Conservation (phyloP, 2,329 filamentous ascomycete species). For the Microdochium trichocladiopsis region DNA sequence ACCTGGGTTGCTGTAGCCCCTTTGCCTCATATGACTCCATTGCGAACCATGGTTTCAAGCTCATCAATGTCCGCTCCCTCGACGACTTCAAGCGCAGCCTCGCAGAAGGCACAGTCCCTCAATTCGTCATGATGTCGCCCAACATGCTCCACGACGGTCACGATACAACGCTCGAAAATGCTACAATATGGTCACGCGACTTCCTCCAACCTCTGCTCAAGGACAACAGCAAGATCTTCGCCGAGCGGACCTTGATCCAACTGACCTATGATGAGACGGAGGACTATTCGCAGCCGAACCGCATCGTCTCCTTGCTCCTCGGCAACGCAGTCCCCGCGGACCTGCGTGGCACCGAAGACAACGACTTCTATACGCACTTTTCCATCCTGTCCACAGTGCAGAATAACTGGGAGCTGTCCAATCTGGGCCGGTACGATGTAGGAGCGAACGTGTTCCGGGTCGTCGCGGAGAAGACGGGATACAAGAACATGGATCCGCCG, state of each 20-base stretch:
- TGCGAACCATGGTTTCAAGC: slow-evolving; percentile 32
- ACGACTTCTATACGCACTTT: slow-evolving; percentile 60
- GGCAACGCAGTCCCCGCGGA: slow-evolving; percentile 60
- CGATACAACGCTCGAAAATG: slow-evolving; percentile 63
- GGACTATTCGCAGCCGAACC: slow-evolving; percentile 60
- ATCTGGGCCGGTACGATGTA: slow-evolving; percentile 22
- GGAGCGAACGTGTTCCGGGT: slow-evolving; percentile 47
- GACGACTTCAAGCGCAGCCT: slow-evolving; percentile 54
- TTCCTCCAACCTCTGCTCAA: slow-evolving; percentile 64
- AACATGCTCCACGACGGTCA: slow-evolving; percentile 64
- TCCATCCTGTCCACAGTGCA: slow-evolving; percentile 44
- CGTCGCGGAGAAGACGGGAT: slow-evolving; percentile 53
- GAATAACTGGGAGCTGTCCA: slow-evolving; percentile 60
- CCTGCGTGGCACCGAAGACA: slow-evolving; percentile 61
- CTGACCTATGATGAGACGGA: slow-evolving; percentile 76
- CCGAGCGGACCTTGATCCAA: slow-evolving; percentile 66
- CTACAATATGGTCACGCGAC: slow-evolving; percentile 58
- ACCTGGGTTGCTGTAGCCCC: slow-evolving; percentile 18
- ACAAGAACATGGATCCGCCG: slow-evolving; percentile 29
- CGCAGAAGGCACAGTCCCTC: slow-evolving; percentile 47
- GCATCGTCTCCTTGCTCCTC: slow-evolving; percentile 63
- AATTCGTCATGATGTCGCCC: slow-evolving; percentile 57
- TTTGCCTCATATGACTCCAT: slow-evolving; percentile 35
- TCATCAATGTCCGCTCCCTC: slow-evolving; percentile 56
- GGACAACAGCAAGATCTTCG: slow-evolving; percentile 54